Evolutionary conservation across 352 stramenopile species (phyloP), one percentile per base, ranked within the genome.

Genomic region (Pythium folliculosum): DNA sequence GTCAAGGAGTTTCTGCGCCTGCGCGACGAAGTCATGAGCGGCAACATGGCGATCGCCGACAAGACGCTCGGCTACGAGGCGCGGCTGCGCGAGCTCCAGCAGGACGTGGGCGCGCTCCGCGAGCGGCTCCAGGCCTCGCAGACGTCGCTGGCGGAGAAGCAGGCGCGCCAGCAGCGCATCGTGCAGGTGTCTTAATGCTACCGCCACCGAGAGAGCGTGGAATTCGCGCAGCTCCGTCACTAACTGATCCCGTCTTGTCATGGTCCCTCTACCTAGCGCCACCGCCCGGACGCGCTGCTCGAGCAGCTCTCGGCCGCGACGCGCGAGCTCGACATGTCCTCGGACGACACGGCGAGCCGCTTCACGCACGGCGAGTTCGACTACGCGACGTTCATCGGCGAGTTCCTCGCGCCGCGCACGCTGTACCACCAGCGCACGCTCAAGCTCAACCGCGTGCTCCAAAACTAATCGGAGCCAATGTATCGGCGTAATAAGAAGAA

Each of bases 361-460:
- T 95, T 95, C 57, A 71, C 80, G 17, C 81, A 95, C 35, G 86
- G 86, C 9, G 83, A 91, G 23, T 76, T 95, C 12, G 77, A 92
- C 52, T 82, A 91, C 23, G 57, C 75, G 17, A 72, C 80, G 54
- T 95, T 95, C 54, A 76, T 88, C 40, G 63, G 77, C 47, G 75
- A 84, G 43, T 95, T 89, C 55, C 53, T 93, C 23, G 76, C 83
- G 12, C 78, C 81, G 65, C 84, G 86, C 35, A 88, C 80, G 32
- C 67, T 89, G 37, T 95, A 91, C 63, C 86, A 95, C 59, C 71
- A 91, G 58, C 84, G 86, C 47, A 88, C 77, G 40, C 77, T 92
- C 63, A 93, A 92, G 65, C 81, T 93, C 40, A 84, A 80, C 25
- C 69, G 77, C 45, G 78, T 91, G 67, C 65, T 86, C 38, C 80